Conservation (phyloP, 2,329 filamentous ascomycete species). For the Cordyceps javanica region DNA sequence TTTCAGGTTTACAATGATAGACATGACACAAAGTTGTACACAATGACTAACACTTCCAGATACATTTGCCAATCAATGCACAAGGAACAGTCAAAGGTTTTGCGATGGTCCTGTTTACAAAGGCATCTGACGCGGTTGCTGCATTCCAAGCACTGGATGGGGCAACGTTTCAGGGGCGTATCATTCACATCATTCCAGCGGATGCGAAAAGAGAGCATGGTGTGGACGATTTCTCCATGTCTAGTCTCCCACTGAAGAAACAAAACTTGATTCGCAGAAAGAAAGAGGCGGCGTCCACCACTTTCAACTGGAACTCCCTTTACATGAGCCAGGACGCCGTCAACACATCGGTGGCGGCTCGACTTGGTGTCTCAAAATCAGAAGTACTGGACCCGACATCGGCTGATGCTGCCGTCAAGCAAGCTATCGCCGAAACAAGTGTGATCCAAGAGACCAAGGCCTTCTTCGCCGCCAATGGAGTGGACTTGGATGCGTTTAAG, state of each 20-base stretch:
- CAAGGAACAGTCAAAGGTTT: conserved; percentile 80
- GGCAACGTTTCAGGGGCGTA: conserved; percentile 82
- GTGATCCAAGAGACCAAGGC: conserved; percentile 94
- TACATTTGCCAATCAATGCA: conserved; percentile 75
- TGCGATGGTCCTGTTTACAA: conserved; percentile 74
- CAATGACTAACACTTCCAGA: conserved; percentile 47
- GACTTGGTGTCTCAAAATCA: conserved; percentile 83
- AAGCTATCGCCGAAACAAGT: conserved; percentile 92
- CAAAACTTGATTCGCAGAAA: conserved; percentile 87
- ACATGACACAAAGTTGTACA: conserved; percentile 5
- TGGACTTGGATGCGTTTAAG: conserved; percentile 90
- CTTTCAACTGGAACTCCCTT: conserved; percentile 99
- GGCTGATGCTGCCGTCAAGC: conserved; percentile 88
- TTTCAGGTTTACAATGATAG: conserved; percentile 18
- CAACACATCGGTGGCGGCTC: conserved; percentile 79
- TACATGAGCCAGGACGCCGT: conserved; percentile 98
- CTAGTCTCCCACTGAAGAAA: conserved; percentile 89
- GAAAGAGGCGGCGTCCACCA: conserved; percentile 67
- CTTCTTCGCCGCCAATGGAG: conserved; percentile 81
- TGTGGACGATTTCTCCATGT: conserved; percentile 81
- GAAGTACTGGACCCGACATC: conserved; percentile 94
- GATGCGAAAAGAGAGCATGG: conserved; percentile 74
- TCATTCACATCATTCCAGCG: conserved; percentile 84
- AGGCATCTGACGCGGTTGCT: conserved; percentile 65
- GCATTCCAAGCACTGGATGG: conserved; percentile 79